Evolutionary conservation across 2,329 filamentous ascomycete genomes (phyloP), one percentile per base, ranked within the genome.

Genomic region (Penicillium sp.): DNA sequence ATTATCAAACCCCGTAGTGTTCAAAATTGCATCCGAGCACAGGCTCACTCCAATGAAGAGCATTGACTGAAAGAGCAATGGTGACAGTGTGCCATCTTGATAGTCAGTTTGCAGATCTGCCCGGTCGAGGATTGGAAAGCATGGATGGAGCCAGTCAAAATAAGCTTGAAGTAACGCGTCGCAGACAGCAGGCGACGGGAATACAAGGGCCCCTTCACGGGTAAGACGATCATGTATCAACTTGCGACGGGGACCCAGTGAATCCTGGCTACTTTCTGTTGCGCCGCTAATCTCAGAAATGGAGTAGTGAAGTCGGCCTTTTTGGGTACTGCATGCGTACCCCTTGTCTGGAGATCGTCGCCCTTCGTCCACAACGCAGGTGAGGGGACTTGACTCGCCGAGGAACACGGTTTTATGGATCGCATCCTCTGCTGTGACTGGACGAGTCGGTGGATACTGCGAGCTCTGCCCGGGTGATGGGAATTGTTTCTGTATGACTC

Each of bases 61-160:
- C 71, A 84, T 80, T 0, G 79, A 76, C 60, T 83, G 80, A 1
- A 83, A 63, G 2, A 84, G 66, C 3, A 83, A 69, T 1, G 76
- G 78, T 4, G 82, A 82, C 2, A 83, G 70, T 1, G 69, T 74
- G 10, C 74, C 73, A 10, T 72, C 69, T 8, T 67, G 67, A 38
- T 81, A 76, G 2, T 69, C 68, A 2, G 69, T 65, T 52, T 76
- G 72, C 9, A 82, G 69, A 0, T 77, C 74, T 1, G 70, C 69
- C 4, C 79, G 75, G 59, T 84, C 80, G 0, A 85, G 61, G 13
- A 85, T 75, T 0, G 82, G 81, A 46, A 83, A 85, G 52, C 79
- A 80, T 0, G 82, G 81, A 59, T 85, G 82, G 50, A 83, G 84
- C 77, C 81, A 82, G 22, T 74, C 70, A 53, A 85, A 84, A 67